Base-by-base conservation (phyloP, 352 stramenopile genomes). In the Sclerospora graminicola region DNA sequence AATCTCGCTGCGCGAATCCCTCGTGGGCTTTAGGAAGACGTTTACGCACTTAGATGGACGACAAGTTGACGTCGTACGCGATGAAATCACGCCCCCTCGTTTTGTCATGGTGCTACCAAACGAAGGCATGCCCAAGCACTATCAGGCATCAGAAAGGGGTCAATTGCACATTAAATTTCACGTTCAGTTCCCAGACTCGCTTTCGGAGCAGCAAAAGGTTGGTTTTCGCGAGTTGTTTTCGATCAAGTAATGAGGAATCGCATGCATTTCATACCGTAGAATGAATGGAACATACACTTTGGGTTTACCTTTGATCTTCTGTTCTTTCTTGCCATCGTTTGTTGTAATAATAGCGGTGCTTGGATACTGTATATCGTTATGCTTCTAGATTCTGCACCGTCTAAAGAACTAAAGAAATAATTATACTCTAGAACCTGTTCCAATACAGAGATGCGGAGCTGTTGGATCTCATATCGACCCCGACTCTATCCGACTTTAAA, bases 151-250 rank as follows among this genome's bases (percentile, higher is more conserved):
- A 13, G 75, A 94, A 50, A 69, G 48, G 24, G 68, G 94, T 13
- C 68, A 96, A 53, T 59, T 98, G 39, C 95, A 94, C 61, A 89
- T 98, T 46, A 98, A 94, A 24, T 97, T 97, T 66, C 84, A 97
- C 45, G 90, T 98, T 3, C 57, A 87, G 48, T 98, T 98, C 62
- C 95, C 95, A 6, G 80, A 94, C 35, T 51, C 65, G 15, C 75
- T 98, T 34, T 86, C 76, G 4, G 58, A 83, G 4, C 61, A 84
- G 32, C 91, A 98, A 41, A 79, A 82, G 28, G 37, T 64, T 40
- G 71, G 75, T 23, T 82, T 82, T 37, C 56, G 64, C 29, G 35
- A 69, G 5, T 51, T 82, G 41, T 82, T 82, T 49, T 55, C 56
- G 14, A 67, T 66, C 40, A 52, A 67, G 37, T 72, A 55, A 50